phyloP scores from a whole-genome alignment of 345 rosid genomes.

The Clausena lansium region DNA sequence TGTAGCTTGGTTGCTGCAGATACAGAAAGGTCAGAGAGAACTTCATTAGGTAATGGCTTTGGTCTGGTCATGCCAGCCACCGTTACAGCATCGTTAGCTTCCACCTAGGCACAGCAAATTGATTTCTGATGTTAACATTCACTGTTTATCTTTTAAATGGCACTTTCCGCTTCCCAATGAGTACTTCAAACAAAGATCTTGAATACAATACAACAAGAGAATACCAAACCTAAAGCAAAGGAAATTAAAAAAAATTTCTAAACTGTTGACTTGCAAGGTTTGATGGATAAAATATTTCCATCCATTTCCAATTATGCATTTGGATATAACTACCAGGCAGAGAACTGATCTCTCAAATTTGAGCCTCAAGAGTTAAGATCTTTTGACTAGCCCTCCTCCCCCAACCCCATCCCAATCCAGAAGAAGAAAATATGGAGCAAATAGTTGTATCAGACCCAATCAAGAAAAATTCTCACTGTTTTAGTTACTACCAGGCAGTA shows the following conservation, averaged over 20 bases:
- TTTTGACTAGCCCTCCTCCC: background rate
- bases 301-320: background rate
- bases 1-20: slow-evolving; percentile 91
- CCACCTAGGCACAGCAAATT: slow-evolving; percentile 49
- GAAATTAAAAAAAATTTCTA: background rate
- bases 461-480: background rate
- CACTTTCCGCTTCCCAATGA: background rate
- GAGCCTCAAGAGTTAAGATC: background rate
- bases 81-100: slow-evolving; percentile 78
- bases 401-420: background rate
- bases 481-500: background rate
- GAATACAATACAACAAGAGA: background rate
- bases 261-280: background rate
- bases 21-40: slow-evolving; percentile 76
- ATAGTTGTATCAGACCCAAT: background rate
- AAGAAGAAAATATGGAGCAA: background rate
- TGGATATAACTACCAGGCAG: background rate
- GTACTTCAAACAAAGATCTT: background rate
- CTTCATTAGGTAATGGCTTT: slow-evolving; percentile 65
- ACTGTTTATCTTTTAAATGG: background rate
- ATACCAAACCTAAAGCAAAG: background rate
- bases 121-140: background rate
- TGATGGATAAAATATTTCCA: background rate
- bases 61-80: slow-evolving; percentile 89
- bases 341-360: background rate